These are phyloP conservation scores for Esteya vermicola DNA, from an alignment of 2,329 filamentous ascomycete species.

Conservation along the genomic window DNA sequence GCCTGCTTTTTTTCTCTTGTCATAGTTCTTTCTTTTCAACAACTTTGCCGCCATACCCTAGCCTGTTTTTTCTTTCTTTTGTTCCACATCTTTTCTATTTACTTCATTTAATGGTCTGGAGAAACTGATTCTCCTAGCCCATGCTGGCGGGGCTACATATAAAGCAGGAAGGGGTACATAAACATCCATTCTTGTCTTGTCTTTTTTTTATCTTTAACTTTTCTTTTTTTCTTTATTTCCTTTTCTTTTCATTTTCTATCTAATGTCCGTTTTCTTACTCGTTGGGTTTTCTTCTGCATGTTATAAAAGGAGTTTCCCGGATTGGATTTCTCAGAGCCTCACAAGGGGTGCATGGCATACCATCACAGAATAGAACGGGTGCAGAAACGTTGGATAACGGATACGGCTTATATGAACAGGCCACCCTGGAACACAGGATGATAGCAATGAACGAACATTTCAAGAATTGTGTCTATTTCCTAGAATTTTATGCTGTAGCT, in stretches of 20 bases:
- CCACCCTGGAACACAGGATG: background rate
- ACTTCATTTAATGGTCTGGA: background rate
- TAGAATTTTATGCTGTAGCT: background rate
- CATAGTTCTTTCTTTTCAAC: background rate
- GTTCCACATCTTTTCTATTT: background rate
- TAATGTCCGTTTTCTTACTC: background rate
- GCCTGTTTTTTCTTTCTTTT: background rate
- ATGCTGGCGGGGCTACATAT: background rate
- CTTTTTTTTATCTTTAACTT: background rate
- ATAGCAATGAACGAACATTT: slow-evolving; percentile 2
- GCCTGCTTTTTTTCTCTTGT: background rate
- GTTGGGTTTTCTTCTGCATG: background rate
- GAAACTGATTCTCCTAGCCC: background rate
- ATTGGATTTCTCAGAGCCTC: background rate
- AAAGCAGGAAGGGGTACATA: too few relatives aligned
- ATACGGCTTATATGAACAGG: background rate
- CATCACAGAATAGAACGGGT: background rate
- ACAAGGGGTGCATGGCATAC: background rate
- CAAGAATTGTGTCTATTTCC: background rate
- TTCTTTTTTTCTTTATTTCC: background rate
- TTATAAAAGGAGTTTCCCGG: background rate
- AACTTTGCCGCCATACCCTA: too few relatives aligned
- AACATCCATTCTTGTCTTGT: background rate
- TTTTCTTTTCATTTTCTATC: background rate
- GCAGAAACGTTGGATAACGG: background rate